These are phyloP conservation scores for Tetracladium setigerum DNA, from an alignment of 495 filamentous ascomycete species.

Conservation along the genomic window DNA sequence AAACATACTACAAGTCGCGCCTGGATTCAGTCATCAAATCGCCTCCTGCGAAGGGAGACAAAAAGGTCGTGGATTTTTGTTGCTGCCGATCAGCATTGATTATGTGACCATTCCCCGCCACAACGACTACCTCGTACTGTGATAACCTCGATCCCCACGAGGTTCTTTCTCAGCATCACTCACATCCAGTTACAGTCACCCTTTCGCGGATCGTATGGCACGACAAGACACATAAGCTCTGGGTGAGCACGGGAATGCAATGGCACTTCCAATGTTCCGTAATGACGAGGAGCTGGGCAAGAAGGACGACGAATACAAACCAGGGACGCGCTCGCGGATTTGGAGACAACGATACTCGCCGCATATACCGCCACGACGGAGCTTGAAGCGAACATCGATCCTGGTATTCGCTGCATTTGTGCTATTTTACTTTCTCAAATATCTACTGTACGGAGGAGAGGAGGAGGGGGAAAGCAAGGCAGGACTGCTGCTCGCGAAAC, in stretches of 20 bases:
- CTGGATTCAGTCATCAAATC: no score
- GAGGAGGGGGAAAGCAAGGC: neutral
- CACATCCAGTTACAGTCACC: no score
- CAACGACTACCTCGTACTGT: no score
- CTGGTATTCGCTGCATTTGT: conserved; percentile 33
- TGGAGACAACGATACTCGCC: conserved; percentile 14
- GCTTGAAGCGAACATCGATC: conserved; percentile 29
- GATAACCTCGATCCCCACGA: no score
- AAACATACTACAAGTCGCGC: no score
- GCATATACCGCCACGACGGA: conserved; percentile 11
- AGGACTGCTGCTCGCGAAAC: neutral
- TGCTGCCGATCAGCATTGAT: no score
- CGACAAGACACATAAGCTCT: conserved; percentile 6
- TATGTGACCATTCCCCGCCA: no score
- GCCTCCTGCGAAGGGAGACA: no score
- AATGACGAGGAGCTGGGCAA: conserved; percentile 64
- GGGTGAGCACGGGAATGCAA: conserved; percentile 21
- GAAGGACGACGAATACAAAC: conserved; percentile 57
- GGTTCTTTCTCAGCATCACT: no score
- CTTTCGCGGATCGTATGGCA: no score
- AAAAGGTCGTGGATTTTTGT: no score
- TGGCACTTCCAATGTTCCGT: conserved; percentile 38
- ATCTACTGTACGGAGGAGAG: conserved; percentile 31
- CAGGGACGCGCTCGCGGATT: conserved; percentile 13
- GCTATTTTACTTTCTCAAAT: conserved; percentile 46